These are phyloP conservation scores for Globisporangium recalcitrans DNA, from an alignment of 352 stramenopile genomes.

Conservation along the genomic window DNA sequence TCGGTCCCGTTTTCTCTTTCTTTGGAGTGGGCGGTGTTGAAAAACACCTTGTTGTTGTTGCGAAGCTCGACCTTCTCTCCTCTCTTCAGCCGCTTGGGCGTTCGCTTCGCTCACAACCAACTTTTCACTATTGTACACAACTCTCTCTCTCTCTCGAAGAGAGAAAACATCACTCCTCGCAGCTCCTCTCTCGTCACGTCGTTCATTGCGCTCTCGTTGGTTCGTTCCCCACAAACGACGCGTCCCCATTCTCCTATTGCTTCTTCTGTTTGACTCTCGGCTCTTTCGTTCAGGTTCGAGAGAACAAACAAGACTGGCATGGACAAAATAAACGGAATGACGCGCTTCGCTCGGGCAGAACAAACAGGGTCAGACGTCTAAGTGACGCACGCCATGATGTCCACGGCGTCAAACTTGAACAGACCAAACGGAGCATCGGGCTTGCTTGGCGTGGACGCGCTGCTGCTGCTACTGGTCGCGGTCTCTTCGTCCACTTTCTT, in stretches of 20 bases:
- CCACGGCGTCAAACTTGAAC: conserved; percentile 79
- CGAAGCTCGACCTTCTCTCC: conserved; percentile 16
- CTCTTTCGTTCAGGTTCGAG: not conserved
- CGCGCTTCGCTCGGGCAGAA: not conserved
- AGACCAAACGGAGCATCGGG: conserved; percentile 43
- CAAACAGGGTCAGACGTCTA: conserved; percentile 16
- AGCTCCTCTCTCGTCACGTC: conserved; percentile 4
- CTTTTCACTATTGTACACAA: conserved; percentile 51
- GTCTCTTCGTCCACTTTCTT: conserved; percentile 49
- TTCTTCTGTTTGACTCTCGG: not conserved
- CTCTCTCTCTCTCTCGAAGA: conserved; percentile 1
- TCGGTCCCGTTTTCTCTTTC: conserved; percentile 30
- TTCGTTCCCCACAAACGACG: not conserved
- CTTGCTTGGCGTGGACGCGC: conserved; percentile 26
- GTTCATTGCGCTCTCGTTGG: not conserved
- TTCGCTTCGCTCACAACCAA: conserved; percentile 2
- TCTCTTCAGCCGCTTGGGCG: conserved; percentile 1
- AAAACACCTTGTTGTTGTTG: conserved; percentile 70
- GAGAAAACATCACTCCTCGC: conserved; percentile 31
- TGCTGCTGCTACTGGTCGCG: not conserved
- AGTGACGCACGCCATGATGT: conserved; percentile 88
- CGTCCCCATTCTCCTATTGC: not conserved
- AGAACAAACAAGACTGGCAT: not conserved
- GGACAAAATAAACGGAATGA: not conserved
- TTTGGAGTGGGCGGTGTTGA: conserved; percentile 70